Evolutionary conservation across 192 early-diverging fungal species (phyloP).

Genomic region (Rhizophlyctis rosea): DNA sequence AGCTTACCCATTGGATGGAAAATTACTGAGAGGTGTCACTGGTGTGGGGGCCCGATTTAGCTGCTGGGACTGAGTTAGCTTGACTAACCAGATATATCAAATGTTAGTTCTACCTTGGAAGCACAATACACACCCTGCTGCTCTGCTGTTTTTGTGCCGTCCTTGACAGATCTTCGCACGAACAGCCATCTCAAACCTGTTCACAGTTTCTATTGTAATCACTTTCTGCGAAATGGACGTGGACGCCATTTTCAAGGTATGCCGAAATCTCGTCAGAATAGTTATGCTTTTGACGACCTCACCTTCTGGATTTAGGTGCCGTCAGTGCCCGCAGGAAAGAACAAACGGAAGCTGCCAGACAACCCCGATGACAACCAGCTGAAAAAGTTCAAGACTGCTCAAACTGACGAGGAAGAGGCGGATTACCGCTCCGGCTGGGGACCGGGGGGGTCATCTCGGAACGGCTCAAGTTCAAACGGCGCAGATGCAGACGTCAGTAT

Average conservation of each 20-base stretch:
- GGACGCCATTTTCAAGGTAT: constrained; percentile 36
- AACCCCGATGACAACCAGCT: constrained; percentile 42
- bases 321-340: constrained; percentile 23
- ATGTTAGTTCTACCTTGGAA: too few species aligned
- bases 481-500: not conserved
- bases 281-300: not conserved
- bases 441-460: constrained; percentile 6
- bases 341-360: constrained; percentile 48
- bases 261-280: not conserved
- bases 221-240: too few species aligned
- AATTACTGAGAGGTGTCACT: too few species aligned
- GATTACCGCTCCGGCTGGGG: constrained; percentile 15
- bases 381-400: constrained; percentile 31
- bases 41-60: too few species aligned
- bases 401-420: constrained; percentile 30
- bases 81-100: too few species aligned
- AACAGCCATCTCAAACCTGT: too few species aligned
- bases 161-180: too few species aligned
- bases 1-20: too few species aligned
- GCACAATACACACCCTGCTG: too few species aligned
- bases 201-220: too few species aligned
- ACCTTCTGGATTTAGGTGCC: constrained; percentile 9
- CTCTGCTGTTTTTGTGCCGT: too few species aligned
- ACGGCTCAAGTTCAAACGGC: not conserved
- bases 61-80: too few species aligned